phyloP scores from a whole-genome alignment of 371 early-diverging fungal genomes.

The Mycotypha africana region DNA sequence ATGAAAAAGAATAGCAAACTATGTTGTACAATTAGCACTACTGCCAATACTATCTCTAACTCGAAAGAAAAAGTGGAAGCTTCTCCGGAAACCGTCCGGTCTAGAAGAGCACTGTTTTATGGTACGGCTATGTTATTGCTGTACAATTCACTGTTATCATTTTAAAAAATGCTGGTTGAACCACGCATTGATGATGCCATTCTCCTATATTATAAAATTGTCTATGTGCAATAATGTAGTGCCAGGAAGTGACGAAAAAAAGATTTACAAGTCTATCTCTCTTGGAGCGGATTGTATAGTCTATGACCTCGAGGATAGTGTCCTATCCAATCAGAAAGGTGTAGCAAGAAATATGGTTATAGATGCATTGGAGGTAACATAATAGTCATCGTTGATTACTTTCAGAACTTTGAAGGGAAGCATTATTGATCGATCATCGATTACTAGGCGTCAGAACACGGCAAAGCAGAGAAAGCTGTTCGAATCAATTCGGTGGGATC shows the following conservation, averaged over 20 bases:
- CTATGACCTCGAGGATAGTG: slow-evolving; percentile 91
- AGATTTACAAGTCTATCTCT: slow-evolving; percentile 71
- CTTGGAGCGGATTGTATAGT: slow-evolving; percentile 76
- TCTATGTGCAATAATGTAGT: too few relatives aligned
- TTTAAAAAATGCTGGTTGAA: too few relatives aligned
- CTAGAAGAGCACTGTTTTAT: slow-evolving; percentile 43
- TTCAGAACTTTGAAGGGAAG: too few relatives aligned
- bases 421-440: too few relatives aligned
- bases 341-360: slow-evolving; percentile 72
- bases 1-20: background rate
- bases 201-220: too few relatives aligned
- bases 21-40: slow-evolving; percentile 8
- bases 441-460: slow-evolving; percentile 64
- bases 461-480: slow-evolving; percentile 75
- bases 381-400: background rate
- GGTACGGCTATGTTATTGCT: slow-evolving; percentile 13
- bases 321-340: slow-evolving; percentile 76
- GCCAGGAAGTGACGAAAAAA: slow-evolving; percentile 88
- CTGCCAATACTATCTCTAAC: slow-evolving; percentile 4
- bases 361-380: slow-evolving; percentile 63
- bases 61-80: background rate
- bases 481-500: slow-evolving; percentile 85
- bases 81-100: too few relatives aligned
- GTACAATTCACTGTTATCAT: too few relatives aligned
- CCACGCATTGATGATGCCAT: background rate